Conservation (phyloP, 768 basidiomycete species). For the Auricularia cornea region DNA sequence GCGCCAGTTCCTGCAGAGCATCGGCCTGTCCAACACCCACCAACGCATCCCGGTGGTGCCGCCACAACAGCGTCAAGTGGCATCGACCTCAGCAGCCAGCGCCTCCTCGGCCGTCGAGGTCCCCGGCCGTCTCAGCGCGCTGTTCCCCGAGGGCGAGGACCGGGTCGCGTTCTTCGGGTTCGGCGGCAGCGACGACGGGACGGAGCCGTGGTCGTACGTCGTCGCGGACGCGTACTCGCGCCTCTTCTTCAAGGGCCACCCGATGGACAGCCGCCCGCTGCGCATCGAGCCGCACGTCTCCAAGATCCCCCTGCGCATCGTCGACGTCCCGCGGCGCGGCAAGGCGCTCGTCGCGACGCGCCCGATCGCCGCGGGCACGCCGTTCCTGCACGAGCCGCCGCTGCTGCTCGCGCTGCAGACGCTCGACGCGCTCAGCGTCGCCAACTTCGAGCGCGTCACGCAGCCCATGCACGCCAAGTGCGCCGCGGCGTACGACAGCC, state of each 20-base stretch:
- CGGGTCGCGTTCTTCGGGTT: not conserved
- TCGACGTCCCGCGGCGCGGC: conserved; percentile 45
- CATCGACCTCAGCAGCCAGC: too few species aligned
- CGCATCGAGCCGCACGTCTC: not conserved
- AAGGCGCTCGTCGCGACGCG: conserved; percentile 46
- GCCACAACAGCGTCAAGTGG: too few species aligned
- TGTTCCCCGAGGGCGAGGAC: not conserved
- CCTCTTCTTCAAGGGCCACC: not conserved
- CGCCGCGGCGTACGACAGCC: too few species aligned
- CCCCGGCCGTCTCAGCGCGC: too few species aligned
- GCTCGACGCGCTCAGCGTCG: not conserved
- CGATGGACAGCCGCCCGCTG: not conserved
- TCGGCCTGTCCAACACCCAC: too few species aligned
- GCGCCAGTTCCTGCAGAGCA: not conserved
- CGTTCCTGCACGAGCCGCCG: conserved; percentile 20
- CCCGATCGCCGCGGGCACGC: conserved; percentile 29
- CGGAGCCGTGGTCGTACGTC: not conserved
- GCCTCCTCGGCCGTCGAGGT: too few species aligned
- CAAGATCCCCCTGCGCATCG: conserved; percentile 20
- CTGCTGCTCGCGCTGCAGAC: conserved; percentile 14
- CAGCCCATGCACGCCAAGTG: too few species aligned
- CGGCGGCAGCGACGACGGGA: not conserved
- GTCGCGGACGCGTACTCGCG: not conserved
- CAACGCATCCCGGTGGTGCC: too few species aligned
- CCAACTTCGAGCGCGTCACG: not conserved